phyloP scores from a whole-genome alignment of 2,329 filamentous ascomycete species.

The Trichophyton equinum region DNA sequence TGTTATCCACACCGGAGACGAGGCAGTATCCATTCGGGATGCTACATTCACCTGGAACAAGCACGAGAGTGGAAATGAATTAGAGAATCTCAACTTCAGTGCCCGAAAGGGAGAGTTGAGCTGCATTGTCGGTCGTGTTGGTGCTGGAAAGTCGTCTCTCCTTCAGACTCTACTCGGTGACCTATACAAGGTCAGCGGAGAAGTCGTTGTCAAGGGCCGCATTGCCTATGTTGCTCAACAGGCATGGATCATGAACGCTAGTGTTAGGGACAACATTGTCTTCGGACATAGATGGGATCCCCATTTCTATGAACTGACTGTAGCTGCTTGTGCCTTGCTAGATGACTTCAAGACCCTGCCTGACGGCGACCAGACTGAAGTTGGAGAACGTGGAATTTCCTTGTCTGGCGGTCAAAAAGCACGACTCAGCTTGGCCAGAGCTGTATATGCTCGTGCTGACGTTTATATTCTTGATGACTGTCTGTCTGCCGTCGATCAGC shows the following conservation, averaged over 20 bases:
- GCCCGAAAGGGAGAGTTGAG: conserved; percentile 87
- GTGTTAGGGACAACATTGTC: conserved; percentile 90
- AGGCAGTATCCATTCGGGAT: conserved; percentile 70
- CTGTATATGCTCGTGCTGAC: conserved; percentile 93
- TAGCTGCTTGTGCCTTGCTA: conserved; percentile 77
- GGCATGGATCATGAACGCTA: conserved; percentile 96
- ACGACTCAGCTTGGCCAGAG: conserved; percentile 77
- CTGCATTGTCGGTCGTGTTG: conserved; percentile 89
- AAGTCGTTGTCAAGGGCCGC: conserved; percentile 68
- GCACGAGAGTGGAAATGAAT: conserved; percentile 52
- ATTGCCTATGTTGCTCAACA: conserved; percentile 88
- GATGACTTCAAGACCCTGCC: conserved; percentile 89
- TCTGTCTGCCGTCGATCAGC: conserved; percentile 93
- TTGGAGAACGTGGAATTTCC: conserved; percentile 92
- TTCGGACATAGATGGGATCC: conserved; percentile 93
- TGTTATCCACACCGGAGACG: conserved; percentile 66
- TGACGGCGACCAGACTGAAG: conserved; percentile 91
- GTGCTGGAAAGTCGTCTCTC: conserved; percentile 85
- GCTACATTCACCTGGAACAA: conserved; percentile 93
- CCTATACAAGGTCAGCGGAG: conserved; percentile 75
- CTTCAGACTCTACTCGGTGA: conserved; percentile 81
- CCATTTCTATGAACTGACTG: conserved; percentile 82
- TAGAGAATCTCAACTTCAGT: conserved; percentile 76
- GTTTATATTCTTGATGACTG: conserved; percentile 91
- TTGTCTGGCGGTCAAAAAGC: conserved; percentile 94